Evolutionary conservation across 2,329 filamentous ascomycete species (phyloP), one percentile per base, ranked within the genome.

Genomic region (Sporothrix brasiliensis): DNA sequence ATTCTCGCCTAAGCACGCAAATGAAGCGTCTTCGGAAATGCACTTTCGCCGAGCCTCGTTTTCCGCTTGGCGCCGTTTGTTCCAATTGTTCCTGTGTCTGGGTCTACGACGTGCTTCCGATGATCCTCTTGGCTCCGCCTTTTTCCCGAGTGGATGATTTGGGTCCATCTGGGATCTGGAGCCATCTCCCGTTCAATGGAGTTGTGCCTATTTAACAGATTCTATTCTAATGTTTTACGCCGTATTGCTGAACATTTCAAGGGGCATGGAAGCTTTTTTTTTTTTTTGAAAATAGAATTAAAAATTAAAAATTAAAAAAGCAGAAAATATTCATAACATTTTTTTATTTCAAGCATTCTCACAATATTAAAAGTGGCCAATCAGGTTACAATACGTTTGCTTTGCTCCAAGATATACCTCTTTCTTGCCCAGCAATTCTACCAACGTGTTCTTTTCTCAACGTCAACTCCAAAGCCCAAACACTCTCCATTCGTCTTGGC

Each of bases 1-100:
- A 54, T 53, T 13, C 50, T 68, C 50, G 65, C 65, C 65, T 68
- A 68, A 68, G 65, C n/a, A 44, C 16, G 13, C n/a, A 68, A 53
- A 53, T 67, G 49, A 68, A 21, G 61, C 24, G 34, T 47, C 7
- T 30, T 68, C 27, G 16, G 39, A 50, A 60, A 61, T 61, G 54
- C 21, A 24, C 21, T 68, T 44, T 44, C 50, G 14, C 27, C 27
- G 49, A 54, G 49, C 50, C 50, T 68, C 50, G 50, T 56, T 53
- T 21, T 68, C 65, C 50, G 50, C 47, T 44, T 39, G 34, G n/a
- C 21, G 11, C 30, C 13, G 27, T 56, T 24, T 56, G n/a, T 56
- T 56, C 39, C 34, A 7, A 34, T 56, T 53, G 10, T 56, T 54
- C 34, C 27, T 41, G 11, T 54, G 16, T 56, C 34, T 34, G 6